Base-by-base conservation (phyloP, 2,329 filamentous ascomycete genomes). In the Stagonosporopsis vannaccii region DNA sequence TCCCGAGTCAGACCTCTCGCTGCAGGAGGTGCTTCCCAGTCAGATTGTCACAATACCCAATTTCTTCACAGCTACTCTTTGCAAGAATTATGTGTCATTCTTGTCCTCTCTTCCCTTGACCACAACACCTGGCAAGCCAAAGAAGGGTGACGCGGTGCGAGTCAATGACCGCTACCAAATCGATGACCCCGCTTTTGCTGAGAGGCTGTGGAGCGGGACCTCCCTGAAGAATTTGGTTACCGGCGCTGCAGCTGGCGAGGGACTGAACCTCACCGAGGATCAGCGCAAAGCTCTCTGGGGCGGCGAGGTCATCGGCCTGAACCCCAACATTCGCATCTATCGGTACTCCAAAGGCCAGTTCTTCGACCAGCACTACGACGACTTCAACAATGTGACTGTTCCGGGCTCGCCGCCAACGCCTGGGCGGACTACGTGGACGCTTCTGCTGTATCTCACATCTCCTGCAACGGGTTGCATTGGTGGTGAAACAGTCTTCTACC, bases 291-390 rank as follows among this genome's bases (percentile, higher is more conserved):
- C 77, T 22, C 69, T 81, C 42, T 97, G 92, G 91, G 92, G 90
- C 54, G 92, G 92, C 25, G 84, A 92, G 45, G 86, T 91, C 0
- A 78, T 96, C n/a, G 92, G 92, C 0, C 78, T 97, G 57, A 97
- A 92, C 75, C 87, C 91, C 8, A 96, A 96, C 63, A 96, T 97
- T 51, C 84, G 94, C 30, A 86, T 97, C 26, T 97, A 97, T 78
- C 85, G 93, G 20, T 97, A 97, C 75, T 85, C 84, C 1, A 85
- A 89, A 62, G 91, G 91, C 0, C 92, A 97, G 72, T 97, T 93
- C 74, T 97, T 97, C 73, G 92, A 92, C 70, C 89, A 91, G 67
- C 94, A 97, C 74, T 97, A 97, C 69, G 94, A 98, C 75, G 93
- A 97, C 69, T 90, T 86, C 47, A 96, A 96, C 72, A 82, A 84